Conservation (phyloP, 805 yeast genomes). For the Diddensiella caesifluorescens region DNA sequence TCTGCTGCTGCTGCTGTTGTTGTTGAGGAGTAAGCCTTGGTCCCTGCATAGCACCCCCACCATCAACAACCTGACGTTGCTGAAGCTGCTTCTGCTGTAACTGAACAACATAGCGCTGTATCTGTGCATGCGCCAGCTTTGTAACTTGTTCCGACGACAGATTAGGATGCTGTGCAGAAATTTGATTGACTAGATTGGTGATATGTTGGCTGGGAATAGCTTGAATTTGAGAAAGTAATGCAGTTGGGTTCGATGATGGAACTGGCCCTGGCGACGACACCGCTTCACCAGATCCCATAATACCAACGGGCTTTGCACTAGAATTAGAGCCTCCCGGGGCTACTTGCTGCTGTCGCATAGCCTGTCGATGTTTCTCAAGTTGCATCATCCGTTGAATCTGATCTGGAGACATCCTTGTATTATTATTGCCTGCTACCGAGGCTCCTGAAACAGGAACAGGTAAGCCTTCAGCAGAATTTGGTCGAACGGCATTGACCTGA, state of each 20-base stretch:
- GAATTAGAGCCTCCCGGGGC: no score
- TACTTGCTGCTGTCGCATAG: background rate
- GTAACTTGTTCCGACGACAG: conserved; percentile 31
- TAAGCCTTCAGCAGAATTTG: conserved; percentile 21
- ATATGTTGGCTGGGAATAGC: conserved; percentile 19
- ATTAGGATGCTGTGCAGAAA: conserved; percentile 25
- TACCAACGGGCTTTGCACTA: no score
- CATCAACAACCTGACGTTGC: no score
- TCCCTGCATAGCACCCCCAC: no score
- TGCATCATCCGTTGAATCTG: conserved; percentile 1
- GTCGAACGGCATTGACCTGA: conserved; percentile 9
- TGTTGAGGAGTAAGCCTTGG: conserved; percentile 13
- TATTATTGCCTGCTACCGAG: background rate
- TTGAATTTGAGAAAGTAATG: background rate
- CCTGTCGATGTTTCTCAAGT: conserved; percentile 2
- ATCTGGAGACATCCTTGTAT: background rate
- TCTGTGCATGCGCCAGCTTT: conserved; percentile 31
- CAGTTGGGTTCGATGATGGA: background rate
- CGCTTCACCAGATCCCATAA: conserved; percentile 5
- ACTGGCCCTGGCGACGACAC: background rate
- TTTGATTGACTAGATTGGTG: conserved; percentile 22
- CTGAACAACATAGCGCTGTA: conserved; percentile 27
- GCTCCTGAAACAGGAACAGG: background rate
- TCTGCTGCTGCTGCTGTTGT: conserved; percentile 16
- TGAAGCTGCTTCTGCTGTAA: conserved; percentile 23